A percentile compares a stretch with the other conserved stretches of the same genome.
These are phyloP conservation scores for Lactarius evosmus DNA, from an alignment of 768 basidiomycete species.

Conservation along the genomic window DNA sequence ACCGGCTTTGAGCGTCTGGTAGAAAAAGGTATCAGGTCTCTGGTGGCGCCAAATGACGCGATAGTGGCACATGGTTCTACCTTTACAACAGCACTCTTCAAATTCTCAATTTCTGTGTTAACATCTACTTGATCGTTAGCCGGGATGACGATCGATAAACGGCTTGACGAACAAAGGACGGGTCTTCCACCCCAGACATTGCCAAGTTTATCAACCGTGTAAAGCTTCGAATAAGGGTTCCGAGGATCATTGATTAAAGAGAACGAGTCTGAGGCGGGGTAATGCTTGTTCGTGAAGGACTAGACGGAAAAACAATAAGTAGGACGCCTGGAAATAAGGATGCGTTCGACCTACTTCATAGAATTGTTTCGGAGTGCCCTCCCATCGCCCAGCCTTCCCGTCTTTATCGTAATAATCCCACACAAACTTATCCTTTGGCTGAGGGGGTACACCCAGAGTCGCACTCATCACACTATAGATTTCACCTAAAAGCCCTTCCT, in stretches of 20 bases:
- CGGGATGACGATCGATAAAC: constrained; percentile 2
- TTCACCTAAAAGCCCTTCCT: constrained; percentile 81
- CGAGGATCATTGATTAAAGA: constrained; percentile 95
- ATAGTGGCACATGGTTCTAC: constrained; percentile 33
- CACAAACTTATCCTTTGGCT: constrained; percentile 62
- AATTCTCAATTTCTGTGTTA: constrained; percentile 76
- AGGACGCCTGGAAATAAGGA: constrained; percentile 24
- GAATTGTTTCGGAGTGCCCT: constrained; percentile 79
- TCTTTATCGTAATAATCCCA: constrained; percentile 90
- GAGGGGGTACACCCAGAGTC: constrained; percentile 82
- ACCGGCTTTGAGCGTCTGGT: constrained; percentile 65
- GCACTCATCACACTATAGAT: constrained; percentile 82
- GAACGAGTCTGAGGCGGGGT: constrained; percentile 60
- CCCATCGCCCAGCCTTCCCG: constrained; percentile 71
- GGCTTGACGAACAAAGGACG: constrained; percentile 64
- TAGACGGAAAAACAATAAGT: constrained; percentile 9
- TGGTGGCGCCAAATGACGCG: no score
- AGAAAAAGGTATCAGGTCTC: not conserved
- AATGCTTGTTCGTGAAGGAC: constrained; percentile 33
- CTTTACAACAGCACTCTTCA: constrained; percentile 82
- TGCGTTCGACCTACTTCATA: constrained; percentile 42
- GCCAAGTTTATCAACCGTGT: constrained; percentile 90
- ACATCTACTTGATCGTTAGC: constrained; percentile 54
- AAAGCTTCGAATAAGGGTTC: constrained; percentile 75
- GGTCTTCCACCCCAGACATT: constrained; percentile 87